These are phyloP conservation scores for Pseudocercospora eumusae DNA, from an alignment of 2,329 filamentous ascomycete genomes.

Conservation along the genomic window DNA sequence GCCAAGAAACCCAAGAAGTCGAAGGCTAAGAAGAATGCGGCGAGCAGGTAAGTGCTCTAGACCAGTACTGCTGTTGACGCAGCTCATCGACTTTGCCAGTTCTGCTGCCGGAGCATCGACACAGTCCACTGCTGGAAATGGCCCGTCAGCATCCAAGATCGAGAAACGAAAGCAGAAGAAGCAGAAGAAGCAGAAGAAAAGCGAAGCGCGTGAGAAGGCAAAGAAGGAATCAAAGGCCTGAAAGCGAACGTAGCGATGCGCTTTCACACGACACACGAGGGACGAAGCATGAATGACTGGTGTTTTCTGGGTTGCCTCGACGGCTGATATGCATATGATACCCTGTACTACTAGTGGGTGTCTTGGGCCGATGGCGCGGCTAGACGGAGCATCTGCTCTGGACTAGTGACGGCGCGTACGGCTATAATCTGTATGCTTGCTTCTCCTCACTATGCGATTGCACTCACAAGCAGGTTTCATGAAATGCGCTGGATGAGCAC, in stretches of 20 bases:
- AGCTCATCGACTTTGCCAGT: not conserved
- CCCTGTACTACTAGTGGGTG: slow-evolving; percentile 11
- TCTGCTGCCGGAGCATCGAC: not conserved
- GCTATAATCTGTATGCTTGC: not conserved
- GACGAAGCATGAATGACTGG: not conserved
- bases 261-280: not conserved
- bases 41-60: slow-evolving; percentile 13
- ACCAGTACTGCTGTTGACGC: not conserved
- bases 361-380: not conserved
- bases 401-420: not conserved
- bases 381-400: not conserved
- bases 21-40: slow-evolving; percentile 15
- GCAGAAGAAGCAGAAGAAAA: slow-evolving; percentile 13
- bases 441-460: not conserved
- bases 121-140: not conserved
- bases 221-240: not conserved
- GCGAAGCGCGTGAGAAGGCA: not conserved
- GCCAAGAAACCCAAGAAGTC: slow-evolving; percentile 12
- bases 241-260: not conserved
- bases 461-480: slow-evolving; percentile 1
- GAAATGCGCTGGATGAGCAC: not conserved
- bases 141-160: slow-evolving; percentile 2
- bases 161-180: slow-evolving; percentile 10
- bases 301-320: not conserved
- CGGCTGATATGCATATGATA: not conserved